Conservation (phyloP, 2,329 filamentous ascomycete genomes). For the Raffaelea arxii region DNA sequence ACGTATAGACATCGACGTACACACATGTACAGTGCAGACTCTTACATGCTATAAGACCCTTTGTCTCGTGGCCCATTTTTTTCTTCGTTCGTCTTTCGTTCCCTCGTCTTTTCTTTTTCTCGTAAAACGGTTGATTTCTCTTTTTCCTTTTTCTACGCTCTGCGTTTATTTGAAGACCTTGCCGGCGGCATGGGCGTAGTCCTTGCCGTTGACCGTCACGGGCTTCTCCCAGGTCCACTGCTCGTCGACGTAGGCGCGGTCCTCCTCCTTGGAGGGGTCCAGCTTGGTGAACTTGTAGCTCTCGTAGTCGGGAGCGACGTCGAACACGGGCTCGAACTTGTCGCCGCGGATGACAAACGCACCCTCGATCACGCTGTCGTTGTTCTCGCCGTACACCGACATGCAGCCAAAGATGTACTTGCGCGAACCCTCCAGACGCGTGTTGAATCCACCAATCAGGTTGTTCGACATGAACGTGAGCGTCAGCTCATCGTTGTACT, state of each 20-base stretch:
- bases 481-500: conserved; percentile 98
- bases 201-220: conserved; percentile 72
- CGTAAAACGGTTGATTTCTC: no score
- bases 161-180: conserved; percentile 96
- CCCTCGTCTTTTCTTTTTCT: no score
- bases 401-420: conserved; percentile 94
- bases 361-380: conserved; percentile 85
- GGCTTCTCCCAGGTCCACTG: conserved; percentile 91
- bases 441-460: conserved; percentile 96
- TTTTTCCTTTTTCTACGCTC: no score
- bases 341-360: conserved; percentile 93
- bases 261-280: conserved; percentile 74
- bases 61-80: no score
- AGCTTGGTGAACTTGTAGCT: conserved; percentile 96
- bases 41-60: no score
- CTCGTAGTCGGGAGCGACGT: conserved; percentile 95
- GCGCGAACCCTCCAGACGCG: conserved; percentile 91
- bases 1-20: not conserved
- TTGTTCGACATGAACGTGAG: conserved; percentile 99
- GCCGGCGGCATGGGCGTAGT: conserved; percentile 78
- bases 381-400: conserved; percentile 81
- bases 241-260: conserved; percentile 76
- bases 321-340: conserved; percentile 76
- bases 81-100: no score
- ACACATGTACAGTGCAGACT: no score